Evolutionary conservation across 2,329 filamentous ascomycete genomes (phyloP).

Genomic region (Coniochaeta sp.): DNA sequence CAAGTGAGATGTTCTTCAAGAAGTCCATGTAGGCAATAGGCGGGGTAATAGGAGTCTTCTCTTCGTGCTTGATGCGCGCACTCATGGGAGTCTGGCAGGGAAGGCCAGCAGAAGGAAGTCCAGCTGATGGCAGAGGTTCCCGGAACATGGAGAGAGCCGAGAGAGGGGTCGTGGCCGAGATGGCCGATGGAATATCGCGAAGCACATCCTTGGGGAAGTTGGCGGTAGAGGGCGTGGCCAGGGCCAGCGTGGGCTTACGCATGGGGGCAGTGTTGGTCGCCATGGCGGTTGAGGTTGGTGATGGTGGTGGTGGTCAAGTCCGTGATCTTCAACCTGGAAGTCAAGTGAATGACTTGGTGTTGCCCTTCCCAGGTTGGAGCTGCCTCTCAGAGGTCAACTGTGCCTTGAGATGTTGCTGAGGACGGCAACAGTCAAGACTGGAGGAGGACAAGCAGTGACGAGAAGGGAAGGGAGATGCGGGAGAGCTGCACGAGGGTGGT

Average conservation of each 20-base stretch:
- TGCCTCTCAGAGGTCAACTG: conserved; percentile 23
- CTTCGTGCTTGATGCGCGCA: conserved; percentile 59
- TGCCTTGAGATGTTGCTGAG: conserved; percentile 21
- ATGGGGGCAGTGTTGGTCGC: conserved; percentile 19
- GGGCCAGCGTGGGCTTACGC: conserved; percentile 47
- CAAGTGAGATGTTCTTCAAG: conserved; percentile 72
- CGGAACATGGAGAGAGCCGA: conserved; percentile 36
- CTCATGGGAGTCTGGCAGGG: conserved; percentile 27
- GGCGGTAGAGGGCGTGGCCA: conserved; percentile 56
- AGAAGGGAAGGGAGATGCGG: conserved; percentile 19
- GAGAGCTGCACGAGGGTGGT: conserved; percentile 17
- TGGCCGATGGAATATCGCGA: conserved; percentile 43
- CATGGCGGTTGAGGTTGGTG: conserved; percentile 4
- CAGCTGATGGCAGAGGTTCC: conserved; percentile 32
- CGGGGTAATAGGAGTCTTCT: conserved; percentile 84
- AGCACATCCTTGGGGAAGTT: conserved; percentile 43
- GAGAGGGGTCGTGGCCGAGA: conserved; percentile 60
- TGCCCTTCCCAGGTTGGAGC: conserved; percentile 19
- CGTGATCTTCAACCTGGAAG: conserved; percentile 18
- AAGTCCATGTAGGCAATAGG: conserved; percentile 89
- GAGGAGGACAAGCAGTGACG: conserved; percentile 25
- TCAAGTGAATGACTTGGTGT: conserved; percentile 38
- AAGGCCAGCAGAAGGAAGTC: conserved; percentile 27
- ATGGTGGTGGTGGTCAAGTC: conserved; percentile 4
- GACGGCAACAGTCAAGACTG: conserved; percentile 14